Evolutionary conservation across 352 stramenopile species (phyloP).

Genomic region (Globisporangium acanthophoron): DNA sequence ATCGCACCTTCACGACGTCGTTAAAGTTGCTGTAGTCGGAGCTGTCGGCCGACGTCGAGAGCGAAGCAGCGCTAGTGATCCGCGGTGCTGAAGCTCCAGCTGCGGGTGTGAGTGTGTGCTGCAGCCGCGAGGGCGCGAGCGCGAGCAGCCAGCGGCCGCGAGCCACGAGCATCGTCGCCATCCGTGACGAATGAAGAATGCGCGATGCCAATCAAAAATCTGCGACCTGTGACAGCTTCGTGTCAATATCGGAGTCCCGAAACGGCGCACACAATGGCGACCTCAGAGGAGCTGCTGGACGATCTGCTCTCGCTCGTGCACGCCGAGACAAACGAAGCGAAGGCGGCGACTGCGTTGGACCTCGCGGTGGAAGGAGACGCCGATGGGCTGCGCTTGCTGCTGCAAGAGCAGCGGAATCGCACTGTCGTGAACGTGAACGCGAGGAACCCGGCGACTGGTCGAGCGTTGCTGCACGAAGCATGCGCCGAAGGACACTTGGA

Average conservation of each 20-base stretch:
- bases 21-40: conserved; percentile 57
- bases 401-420: conserved; percentile 11
- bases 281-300: conserved; percentile 30
- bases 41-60: conserved; percentile 1
- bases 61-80: not conserved
- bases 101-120: not conserved
- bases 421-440: conserved; percentile 25
- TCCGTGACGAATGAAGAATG: not conserved
- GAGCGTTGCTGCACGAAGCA: conserved; percentile 59
- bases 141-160: not conserved
- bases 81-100: not conserved
- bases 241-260: not conserved
- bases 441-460: conserved; percentile 26
- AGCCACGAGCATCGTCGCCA: conserved; percentile 7
- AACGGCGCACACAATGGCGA: not conserved
- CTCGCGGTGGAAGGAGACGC: conserved; percentile 26
- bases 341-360: conserved; percentile 16
- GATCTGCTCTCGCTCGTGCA: conserved; percentile 28
- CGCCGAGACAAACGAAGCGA: not conserved
- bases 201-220: not conserved
- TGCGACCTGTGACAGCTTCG: not conserved
- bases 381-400: conserved; percentile 17
- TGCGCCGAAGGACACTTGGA: conserved; percentile 44
- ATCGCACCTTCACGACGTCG: conserved; percentile 48
- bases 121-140: not conserved